Evolutionary conservation across 148 eudicot species (phyloP), one percentile per base, ranked within the genome.

Genomic region (Rhododendron ovatum): DNA sequence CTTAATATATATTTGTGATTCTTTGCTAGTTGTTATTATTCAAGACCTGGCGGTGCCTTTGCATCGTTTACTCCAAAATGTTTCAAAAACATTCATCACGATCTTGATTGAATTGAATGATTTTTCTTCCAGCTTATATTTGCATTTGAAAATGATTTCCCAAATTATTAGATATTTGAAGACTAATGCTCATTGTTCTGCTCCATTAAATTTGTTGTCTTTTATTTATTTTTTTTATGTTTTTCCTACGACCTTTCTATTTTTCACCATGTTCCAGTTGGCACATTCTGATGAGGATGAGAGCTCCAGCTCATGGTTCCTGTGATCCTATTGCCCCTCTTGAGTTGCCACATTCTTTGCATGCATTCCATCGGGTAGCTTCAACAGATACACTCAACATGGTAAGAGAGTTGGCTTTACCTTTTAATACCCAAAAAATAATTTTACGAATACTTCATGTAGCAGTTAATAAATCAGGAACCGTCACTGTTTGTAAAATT

Each of bases 221-320:
- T 20, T 1, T 69, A 48, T 14, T 53, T 47, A 47, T 47, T 50
- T 48, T 10, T 10, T 84, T 84, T 35, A 11, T 67, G 74, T 55
- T 48, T 4, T 75, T 37, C 2, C 84, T 18, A 13, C 24, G 14
- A 5, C 35, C 76, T 30, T 41, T 10, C 18, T 39, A 12, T 10
- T 39, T 59, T 81, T 82, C 75, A 37, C 2, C 17, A 39, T 69
- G 26, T 78, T 83, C 75, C 91, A 97, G 99, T 71, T 97, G 98
- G 99, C 99, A 97, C 88, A 93, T 97, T 88, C 93, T 97, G 35
- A 92, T 95, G 99, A 92, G 98, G 86, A 94, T 97, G 98, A 97
- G 78, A 90, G 87, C 87, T 82, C 96, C 95, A 76, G 80, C 86
- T 51, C 90, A 91, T 85, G 94, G 94, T 80, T 85, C 84, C 33